phyloP scores from a whole-genome alignment of 805 yeast species.

The Groenewaldozyma tartarivorans region DNA sequence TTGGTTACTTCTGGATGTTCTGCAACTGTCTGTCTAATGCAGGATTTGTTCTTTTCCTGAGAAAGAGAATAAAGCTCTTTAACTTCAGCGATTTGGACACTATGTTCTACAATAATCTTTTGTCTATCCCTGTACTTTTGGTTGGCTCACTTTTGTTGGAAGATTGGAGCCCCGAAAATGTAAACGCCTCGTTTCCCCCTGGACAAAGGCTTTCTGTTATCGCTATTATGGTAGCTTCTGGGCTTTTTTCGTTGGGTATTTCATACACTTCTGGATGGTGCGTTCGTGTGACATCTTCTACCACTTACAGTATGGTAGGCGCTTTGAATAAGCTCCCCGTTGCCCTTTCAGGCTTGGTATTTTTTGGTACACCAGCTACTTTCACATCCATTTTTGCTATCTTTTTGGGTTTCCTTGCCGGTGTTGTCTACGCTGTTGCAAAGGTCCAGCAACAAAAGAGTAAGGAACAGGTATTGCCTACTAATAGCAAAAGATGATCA shows the following conservation, averaged over 20 bases:
- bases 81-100: conserved; percentile 90
- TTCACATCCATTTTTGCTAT: conserved; percentile 87
- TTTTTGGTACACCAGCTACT: conserved; percentile 92
- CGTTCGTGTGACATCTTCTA: conserved; percentile 96
- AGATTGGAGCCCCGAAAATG: conserved; percentile 84
- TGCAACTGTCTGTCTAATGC: conserved; percentile 92
- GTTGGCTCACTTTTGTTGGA: conserved; percentile 69
- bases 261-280: conserved; percentile 99
- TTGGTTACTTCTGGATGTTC: conserved; percentile 96
- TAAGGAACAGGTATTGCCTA: conserved; percentile 19
- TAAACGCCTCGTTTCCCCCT: conserved; percentile 68
- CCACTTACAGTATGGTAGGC: conserved; percentile 99
- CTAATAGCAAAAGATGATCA: conserved; percentile 10
- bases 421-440: conserved; percentile 91
- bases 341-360: conserved; percentile 87
- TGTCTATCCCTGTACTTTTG: conserved; percentile 83
- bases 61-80: conserved; percentile 95
- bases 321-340: conserved; percentile 97
- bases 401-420: conserved; percentile 88
- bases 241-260: conserved; percentile 91
- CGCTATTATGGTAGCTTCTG: conserved; percentile 81
- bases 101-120: conserved; percentile 93
- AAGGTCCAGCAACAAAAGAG: conserved; percentile 74
- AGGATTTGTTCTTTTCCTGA: conserved; percentile 84
- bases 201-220: conserved; percentile 59